A percentile compares a stretch with the other conserved stretches of the same genome.
These are phyloP conservation scores for Persicaria tinctoria DNA, from an alignment of 148 eudicot genomes.

Conservation along the genomic window DNA sequence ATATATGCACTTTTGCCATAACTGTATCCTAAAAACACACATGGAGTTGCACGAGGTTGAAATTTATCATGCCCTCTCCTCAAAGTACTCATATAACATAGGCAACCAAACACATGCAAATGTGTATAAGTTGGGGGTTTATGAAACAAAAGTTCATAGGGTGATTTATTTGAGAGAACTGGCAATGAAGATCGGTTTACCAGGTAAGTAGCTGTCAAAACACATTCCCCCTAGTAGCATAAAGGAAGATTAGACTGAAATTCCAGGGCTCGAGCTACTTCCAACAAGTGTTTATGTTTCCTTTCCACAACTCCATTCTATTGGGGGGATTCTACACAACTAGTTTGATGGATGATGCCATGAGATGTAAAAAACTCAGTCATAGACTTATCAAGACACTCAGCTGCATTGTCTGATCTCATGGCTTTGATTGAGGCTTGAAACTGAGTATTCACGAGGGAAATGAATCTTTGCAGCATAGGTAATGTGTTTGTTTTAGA, in stretches of 20 bases:
- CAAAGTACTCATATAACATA: background rate
- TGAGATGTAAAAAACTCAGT: too few relatives aligned
- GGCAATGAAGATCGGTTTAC: background rate
- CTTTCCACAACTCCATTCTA: conserved; percentile 8
- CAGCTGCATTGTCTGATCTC: too few relatives aligned
- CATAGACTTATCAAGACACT: too few relatives aligned
- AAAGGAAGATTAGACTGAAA: conserved; percentile 7
- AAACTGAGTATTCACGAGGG: too few relatives aligned
- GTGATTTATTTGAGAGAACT: background rate
- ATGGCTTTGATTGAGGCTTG: too few relatives aligned
- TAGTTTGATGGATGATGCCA: conserved; percentile 10
- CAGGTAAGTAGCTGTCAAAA: background rate
- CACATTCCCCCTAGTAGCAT: conserved; percentile 5
- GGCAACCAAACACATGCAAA: background rate
- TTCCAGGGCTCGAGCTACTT: background rate
- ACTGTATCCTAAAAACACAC: background rate
- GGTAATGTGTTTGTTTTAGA: too few relatives aligned
- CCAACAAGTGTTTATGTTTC: conserved; percentile 4
- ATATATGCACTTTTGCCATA: background rate
- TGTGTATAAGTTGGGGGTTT: background rate
- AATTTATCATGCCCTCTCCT: background rate
- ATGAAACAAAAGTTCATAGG: conserved; percentile 5
- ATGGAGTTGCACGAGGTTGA: background rate
- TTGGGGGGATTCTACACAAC: conserved; percentile 1
- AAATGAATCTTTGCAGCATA: too few relatives aligned